These are phyloP conservation scores for Aspergillus transmontanensis DNA, from an alignment of 2,329 filamentous ascomycete species.

Conservation along the genomic window DNA sequence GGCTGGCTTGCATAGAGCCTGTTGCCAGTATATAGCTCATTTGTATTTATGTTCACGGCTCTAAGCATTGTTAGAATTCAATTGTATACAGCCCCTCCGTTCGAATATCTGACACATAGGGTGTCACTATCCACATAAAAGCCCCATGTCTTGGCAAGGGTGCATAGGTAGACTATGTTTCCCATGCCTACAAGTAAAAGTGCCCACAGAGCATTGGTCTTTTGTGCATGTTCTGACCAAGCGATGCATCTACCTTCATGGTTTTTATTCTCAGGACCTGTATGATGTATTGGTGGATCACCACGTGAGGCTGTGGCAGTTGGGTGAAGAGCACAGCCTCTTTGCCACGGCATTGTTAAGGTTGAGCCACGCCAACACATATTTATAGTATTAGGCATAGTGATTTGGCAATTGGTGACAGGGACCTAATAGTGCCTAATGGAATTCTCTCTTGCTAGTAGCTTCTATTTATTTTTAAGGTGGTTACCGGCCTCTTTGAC, in stretches of 20 bases:
- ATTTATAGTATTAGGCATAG: constrained; percentile 1
- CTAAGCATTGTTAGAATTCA: background rate
- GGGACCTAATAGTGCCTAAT: constrained; percentile 3
- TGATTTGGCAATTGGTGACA: constrained; percentile 4
- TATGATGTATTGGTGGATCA: background rate
- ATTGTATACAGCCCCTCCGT: background rate
- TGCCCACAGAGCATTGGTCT: too few species aligned
- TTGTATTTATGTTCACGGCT: background rate
- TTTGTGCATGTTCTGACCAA: too few species aligned
- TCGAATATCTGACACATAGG: background rate
- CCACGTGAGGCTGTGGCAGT: background rate
- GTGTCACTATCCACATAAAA: too few species aligned
- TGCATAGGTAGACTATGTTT: too few species aligned
- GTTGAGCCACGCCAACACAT: constrained; percentile 2
- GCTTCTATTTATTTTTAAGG: background rate
- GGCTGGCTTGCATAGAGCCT: too few species aligned
- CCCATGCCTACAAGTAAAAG: too few species aligned
- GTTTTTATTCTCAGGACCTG: background rate
- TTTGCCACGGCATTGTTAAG: background rate
- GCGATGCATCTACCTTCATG: too few species aligned
- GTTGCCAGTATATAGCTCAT: background rate
- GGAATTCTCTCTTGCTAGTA: background rate
- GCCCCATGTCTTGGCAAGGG: too few species aligned
- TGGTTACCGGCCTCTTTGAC: background rate
- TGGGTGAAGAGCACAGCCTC: background rate